A percentile compares a stretch with the other conserved stretches of the same genome.
Conservation (phyloP, 2,329 filamentous ascomycete genomes). For the Talaromyces albobiverticillius region DNA sequence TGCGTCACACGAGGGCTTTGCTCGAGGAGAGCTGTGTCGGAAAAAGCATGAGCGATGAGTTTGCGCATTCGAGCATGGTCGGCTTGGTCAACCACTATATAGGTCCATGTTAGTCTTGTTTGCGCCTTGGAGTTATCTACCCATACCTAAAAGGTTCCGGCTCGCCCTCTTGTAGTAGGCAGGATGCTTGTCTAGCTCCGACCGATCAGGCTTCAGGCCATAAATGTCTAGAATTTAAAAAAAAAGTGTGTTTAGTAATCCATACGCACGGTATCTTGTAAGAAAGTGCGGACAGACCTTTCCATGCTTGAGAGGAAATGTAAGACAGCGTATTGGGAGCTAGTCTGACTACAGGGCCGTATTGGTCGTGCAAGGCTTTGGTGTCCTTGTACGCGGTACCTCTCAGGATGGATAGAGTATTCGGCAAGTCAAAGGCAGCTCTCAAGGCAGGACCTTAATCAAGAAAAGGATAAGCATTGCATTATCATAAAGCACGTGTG, state of each 20-base stretch:
- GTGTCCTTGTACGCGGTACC: constrained; percentile 9
- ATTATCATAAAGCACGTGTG: background rate
- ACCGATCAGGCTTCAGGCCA: constrained; percentile 10
- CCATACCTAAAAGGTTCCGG: constrained; percentile 3
- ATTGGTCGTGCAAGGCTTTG: constrained; percentile 7
- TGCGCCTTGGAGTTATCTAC: background rate
- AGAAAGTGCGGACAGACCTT: constrained; percentile 5
- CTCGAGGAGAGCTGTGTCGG: constrained; percentile 29
- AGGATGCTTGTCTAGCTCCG: constrained; percentile 7
- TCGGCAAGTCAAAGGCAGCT: constrained; percentile 1
- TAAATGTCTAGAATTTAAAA: constrained; percentile 2
- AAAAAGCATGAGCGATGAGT: constrained; percentile 34
- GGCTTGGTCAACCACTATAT: constrained; percentile 6
- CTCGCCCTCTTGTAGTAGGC: background rate
- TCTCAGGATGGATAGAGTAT: background rate
- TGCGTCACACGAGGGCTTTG: constrained; percentile 32
- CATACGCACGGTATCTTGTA: background rate
- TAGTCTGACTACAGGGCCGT: constrained; percentile 9
- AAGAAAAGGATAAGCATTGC: background rate
- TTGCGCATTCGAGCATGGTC: constrained; percentile 32
- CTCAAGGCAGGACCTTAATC: background rate
- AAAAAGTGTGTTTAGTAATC: background rate
- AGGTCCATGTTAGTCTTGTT: background rate
- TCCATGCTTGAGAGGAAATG: constrained; percentile 10
- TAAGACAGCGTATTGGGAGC: constrained; percentile 12